Evolutionary conservation across 345 rosid genomes (phyloP).

Genomic region (Stellera chamaejasme): DNA sequence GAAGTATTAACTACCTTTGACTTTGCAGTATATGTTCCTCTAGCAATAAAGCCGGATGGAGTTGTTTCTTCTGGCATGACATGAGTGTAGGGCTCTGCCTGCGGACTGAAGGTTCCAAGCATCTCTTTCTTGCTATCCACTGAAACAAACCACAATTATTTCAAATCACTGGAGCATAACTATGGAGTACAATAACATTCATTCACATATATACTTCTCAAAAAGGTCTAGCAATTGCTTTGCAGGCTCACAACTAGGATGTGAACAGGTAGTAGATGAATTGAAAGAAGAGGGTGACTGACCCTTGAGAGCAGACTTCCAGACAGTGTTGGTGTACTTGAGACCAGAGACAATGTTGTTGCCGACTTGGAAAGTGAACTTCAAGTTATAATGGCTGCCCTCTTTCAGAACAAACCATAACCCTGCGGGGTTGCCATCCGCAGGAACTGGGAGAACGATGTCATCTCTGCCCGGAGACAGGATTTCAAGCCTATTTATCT

Average conservation of each 20-base stretch:
- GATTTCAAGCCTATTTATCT: constrained; percentile 41
- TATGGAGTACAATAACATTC: not conserved
- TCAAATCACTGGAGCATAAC: not conserved
- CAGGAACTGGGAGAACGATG: constrained; percentile 45
- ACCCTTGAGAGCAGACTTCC: constrained; percentile 70
- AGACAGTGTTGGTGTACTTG: constrained; percentile 60
- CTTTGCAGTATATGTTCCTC: constrained; percentile 69
- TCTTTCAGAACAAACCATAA: constrained; percentile 65
- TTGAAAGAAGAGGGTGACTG: constrained; percentile 4
- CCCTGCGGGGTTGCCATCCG: constrained; percentile 44
- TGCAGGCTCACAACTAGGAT: no score
- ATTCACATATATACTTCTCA: not conserved
- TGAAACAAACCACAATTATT: constrained; percentile 14
- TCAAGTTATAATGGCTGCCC: constrained; percentile 51
- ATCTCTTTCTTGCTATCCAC: constrained; percentile 65
- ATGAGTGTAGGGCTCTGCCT: constrained; percentile 52
- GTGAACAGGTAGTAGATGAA: not conserved
- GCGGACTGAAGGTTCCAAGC: constrained; percentile 79
- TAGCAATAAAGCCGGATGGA: constrained; percentile 65
- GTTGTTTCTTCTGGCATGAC: constrained; percentile 61
- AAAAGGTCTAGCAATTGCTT: no score
- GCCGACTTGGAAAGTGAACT: constrained; percentile 50
- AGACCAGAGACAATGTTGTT: constrained; percentile 77
- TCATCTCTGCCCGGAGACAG: constrained; percentile 53
- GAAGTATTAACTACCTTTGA: constrained; percentile 33